A percentile compares a stretch with the other conserved stretches of the same genome.
These are phyloP conservation scores for Dothidotthia symphoricarpi DNA, from an alignment of 2,329 filamentous ascomycete species.

Conservation along the genomic window DNA sequence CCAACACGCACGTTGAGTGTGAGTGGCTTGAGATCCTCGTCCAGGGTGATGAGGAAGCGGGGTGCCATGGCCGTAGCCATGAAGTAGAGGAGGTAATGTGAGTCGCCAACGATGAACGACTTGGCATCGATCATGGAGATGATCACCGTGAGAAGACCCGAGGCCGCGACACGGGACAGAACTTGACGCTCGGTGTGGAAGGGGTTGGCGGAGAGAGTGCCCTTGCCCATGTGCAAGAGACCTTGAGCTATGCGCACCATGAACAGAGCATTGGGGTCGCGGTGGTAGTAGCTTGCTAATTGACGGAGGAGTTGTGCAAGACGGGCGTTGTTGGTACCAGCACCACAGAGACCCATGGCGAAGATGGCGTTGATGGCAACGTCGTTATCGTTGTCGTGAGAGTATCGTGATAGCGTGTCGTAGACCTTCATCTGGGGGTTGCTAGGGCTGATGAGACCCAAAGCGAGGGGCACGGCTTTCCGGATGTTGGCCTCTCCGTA, in stretches of 20 bases:
- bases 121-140: constrained; percentile 95
- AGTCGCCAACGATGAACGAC: constrained; percentile 69
- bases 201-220: constrained; percentile 91
- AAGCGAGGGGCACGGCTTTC: constrained; percentile 90
- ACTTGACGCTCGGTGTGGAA: constrained; percentile 99
- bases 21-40: constrained; percentile 89
- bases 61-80: constrained; percentile 96
- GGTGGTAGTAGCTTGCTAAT: constrained; percentile 95
- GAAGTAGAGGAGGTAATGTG: constrained; percentile 96
- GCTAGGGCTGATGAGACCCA: constrained; percentile 94
- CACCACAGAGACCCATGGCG: constrained; percentile 94
- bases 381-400: constrained; percentile 97
- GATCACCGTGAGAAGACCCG: constrained; percentile 83
- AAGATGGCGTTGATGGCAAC: constrained; percentile 99
- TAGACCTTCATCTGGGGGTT: constrained; percentile 99
- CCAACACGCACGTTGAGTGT: constrained; percentile 96
- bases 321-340: constrained; percentile 96
- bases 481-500: constrained; percentile 97
- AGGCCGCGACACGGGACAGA: constrained; percentile 84
- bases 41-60: constrained; percentile 91
- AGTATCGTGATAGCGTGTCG: constrained; percentile 95
- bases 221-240: constrained; percentile 98
- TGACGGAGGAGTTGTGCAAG: constrained; percentile 91
- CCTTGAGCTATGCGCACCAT: constrained; percentile 99
- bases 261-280: constrained; percentile 92